Evolutionary conservation across 2,329 filamentous ascomycete species (phyloP).

Genomic region (Calonectria leucothoes): DNA sequence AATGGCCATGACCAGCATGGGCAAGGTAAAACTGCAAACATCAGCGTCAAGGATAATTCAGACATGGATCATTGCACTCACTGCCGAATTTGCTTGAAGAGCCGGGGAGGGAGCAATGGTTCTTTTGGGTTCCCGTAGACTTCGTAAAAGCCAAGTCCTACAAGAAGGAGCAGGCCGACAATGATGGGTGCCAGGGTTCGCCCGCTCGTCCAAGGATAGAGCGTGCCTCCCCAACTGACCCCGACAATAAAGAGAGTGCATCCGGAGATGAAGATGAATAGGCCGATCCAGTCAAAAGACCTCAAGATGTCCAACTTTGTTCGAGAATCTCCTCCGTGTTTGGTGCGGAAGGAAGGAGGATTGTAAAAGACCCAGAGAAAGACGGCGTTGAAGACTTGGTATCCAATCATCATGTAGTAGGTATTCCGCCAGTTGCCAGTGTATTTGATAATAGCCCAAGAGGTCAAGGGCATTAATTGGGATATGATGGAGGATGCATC

Average conservation of each 20-base stretch:
- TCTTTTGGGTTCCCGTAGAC: conserved; percentile 7
- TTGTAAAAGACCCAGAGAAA: conserved; percentile 20
- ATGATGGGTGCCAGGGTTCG: conserved; percentile 4
- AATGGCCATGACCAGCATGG: conserved; percentile 17
- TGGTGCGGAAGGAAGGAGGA: conserved; percentile 9
- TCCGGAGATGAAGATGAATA: conserved; percentile 12
- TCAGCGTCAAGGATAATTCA: not conserved
- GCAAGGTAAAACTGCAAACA: conserved; percentile 10
- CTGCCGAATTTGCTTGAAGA: conserved; percentile 22
- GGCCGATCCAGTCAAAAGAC: conserved; percentile 19
- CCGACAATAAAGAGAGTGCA: conserved; percentile 20
- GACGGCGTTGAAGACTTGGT: conserved; percentile 4
- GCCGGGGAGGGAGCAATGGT: conserved; percentile 12
- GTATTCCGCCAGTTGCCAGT: conserved; percentile 22
- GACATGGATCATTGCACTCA: not conserved
- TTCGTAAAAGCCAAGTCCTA: conserved; percentile 14
- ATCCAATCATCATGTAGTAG: conserved; percentile 24
- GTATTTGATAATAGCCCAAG: conserved; percentile 23
- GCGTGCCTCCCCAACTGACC: conserved; percentile 17
- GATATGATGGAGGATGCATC: conserved; percentile 23
- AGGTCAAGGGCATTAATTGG: conserved; percentile 20
- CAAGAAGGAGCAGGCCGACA: not conserved
- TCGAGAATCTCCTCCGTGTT: not conserved
- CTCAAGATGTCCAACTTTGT: conserved; percentile 4
- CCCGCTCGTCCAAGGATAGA: conserved; percentile 17